Conservation (phyloP, 176 grass and related monocot species). For the Luzula sylvatica region DNA sequence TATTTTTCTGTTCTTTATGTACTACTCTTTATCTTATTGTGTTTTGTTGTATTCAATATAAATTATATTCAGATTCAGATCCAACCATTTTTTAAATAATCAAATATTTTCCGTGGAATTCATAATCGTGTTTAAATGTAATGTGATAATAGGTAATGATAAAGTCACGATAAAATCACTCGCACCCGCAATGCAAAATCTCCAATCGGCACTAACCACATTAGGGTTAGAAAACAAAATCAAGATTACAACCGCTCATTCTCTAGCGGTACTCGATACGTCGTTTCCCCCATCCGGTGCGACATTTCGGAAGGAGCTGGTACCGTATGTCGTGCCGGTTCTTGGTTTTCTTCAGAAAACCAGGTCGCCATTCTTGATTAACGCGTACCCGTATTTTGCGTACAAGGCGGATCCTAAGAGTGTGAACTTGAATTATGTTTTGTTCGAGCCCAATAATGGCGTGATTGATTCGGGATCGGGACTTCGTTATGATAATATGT, state of each 20-base stretch:
- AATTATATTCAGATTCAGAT: too few species aligned
- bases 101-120: too few species aligned
- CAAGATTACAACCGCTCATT: constrained; percentile 74
- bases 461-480: constrained; percentile 56
- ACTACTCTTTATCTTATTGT: too few species aligned
- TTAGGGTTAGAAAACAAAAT: constrained; percentile 40
- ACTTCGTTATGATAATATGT: constrained; percentile 72
- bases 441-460: constrained; percentile 44
- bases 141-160: constrained; percentile 57
- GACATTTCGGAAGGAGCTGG: constrained; percentile 44
- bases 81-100: too few species aligned
- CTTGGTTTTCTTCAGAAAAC: constrained; percentile 56
- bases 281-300: constrained; percentile 68
- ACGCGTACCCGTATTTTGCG: constrained; percentile 87
- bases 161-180: constrained; percentile 40
- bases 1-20: too few species aligned
- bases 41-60: too few species aligned
- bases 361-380: constrained; percentile 61
- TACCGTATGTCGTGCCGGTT: constrained; percentile 44
- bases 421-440: constrained; percentile 56
- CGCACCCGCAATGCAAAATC: constrained; percentile 58
- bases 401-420: constrained; percentile 61
- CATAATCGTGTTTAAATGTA: constrained; percentile 5
- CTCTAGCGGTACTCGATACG: constrained; percentile 59
- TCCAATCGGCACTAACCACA: constrained; percentile 39